A percentile compares a stretch with the other conserved stretches of the same genome.
phyloP scores from a whole-genome alignment of 2,329 filamentous ascomycete genomes.

The Bipolaris sorokiniana region DNA sequence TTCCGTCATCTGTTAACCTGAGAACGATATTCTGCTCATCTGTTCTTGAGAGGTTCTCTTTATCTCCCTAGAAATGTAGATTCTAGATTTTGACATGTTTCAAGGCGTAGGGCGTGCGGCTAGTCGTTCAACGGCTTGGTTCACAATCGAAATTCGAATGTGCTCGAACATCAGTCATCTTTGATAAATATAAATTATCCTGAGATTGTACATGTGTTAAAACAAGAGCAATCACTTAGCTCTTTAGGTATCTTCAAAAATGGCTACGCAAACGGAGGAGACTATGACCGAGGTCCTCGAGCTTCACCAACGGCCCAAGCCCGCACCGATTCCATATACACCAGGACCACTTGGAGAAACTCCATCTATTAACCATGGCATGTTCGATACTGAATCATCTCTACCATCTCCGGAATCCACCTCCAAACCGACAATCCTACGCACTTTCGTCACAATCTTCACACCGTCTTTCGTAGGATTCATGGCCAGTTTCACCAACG shows the following conservation, averaged over 20 bases:
- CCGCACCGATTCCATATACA: neutral
- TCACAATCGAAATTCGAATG: neutral
- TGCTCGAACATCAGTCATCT: neutral
- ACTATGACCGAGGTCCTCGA: constrained; percentile 1
- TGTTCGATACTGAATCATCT: constrained; percentile 7
- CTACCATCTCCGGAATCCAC: neutral
- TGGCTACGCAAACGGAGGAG: constrained; percentile 7
- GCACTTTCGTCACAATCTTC: constrained; percentile 15
- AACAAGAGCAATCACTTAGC: neutral
- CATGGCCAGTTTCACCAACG: constrained; percentile 44
- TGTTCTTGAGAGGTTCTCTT: neutral
- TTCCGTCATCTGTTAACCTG: neutral
- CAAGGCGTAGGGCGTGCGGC: neutral
- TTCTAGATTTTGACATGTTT: neutral
- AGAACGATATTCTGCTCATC: too few species aligned
- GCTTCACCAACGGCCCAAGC: constrained; percentile 2
- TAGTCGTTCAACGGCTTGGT: neutral
- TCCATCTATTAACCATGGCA: neutral
- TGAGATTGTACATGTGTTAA: too few species aligned
- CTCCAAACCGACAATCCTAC: neutral
- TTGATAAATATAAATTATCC: neutral
- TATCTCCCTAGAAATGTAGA: neutral
- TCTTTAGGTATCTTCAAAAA: neutral
- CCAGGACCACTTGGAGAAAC: neutral
- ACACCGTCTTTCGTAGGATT: constrained; percentile 34